A percentile compares a stretch with the other conserved stretches of the same genome.
Evolutionary conservation across 2,329 filamentous ascomycete genomes (phyloP).

Genomic region (Aureobasidium sp.): DNA sequence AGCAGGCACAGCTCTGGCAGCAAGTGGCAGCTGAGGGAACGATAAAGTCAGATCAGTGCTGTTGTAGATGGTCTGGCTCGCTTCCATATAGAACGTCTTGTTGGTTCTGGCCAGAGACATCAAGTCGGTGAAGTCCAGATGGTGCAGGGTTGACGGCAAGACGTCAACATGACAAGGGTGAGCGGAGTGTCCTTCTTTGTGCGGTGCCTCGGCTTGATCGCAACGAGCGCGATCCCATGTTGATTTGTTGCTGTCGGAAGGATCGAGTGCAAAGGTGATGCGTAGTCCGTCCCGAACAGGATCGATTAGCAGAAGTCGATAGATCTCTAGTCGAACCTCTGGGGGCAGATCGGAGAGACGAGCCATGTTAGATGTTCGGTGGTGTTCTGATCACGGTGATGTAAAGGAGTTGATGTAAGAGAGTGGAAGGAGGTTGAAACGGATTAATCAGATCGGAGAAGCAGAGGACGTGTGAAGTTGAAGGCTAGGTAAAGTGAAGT

Average conservation of each 20-base stretch:
- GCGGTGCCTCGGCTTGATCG: not conserved
- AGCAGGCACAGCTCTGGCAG: too few species aligned
- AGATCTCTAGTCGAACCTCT: not conserved
- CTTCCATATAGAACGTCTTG: not conserved
- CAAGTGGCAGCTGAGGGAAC: too few species aligned
- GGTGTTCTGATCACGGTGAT: too few species aligned
- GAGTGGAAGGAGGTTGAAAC: too few species aligned
- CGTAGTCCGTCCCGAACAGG: not conserved
- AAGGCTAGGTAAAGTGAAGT: too few species aligned
- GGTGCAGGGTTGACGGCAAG: not conserved
- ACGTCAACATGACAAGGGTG: not conserved
- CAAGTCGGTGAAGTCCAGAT: not conserved
- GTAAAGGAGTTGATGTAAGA: too few species aligned
- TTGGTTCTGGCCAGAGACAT: not conserved
- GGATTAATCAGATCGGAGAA: too few species aligned
- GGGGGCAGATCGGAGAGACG: not conserved
- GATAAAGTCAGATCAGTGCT: too few species aligned
- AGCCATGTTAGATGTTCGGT: not conserved
- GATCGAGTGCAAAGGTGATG: not conserved
- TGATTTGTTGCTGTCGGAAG: not conserved
- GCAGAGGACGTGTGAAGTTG: too few species aligned
- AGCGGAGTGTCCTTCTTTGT: not conserved
- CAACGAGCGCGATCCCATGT: not conserved
- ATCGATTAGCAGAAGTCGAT: not conserved
- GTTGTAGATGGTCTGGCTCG: not conserved